phyloP scores from a whole-genome alignment of 768 basidiomycete species.

The Amanita brunnescens region DNA sequence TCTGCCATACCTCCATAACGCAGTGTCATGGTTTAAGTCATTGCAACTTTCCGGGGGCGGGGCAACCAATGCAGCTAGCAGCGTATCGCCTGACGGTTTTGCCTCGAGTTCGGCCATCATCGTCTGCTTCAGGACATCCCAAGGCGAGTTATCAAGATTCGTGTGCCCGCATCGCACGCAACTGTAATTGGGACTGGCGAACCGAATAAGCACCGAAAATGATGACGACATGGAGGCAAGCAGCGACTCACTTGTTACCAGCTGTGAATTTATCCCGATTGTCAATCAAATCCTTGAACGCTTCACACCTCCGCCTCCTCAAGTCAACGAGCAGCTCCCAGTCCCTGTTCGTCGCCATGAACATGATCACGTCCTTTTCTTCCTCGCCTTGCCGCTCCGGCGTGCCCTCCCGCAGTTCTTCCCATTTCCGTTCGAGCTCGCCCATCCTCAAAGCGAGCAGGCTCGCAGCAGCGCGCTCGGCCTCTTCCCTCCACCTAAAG shows the following conservation, averaged over 20 bases:
- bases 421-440: slow-evolving; percentile 33
- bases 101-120: slow-evolving; percentile 43
- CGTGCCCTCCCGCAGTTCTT: slow-evolving; percentile 39
- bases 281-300: slow-evolving; percentile 35
- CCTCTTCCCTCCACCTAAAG: slow-evolving; percentile 48
- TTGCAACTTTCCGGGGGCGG: background rate
- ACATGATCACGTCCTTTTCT: slow-evolving; percentile 22
- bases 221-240: background rate
- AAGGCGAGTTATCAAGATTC: slow-evolving; percentile 47
- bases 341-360: slow-evolving; percentile 33
- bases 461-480: slow-evolving; percentile 38
- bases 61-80: slow-evolving; percentile 21
- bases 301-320: slow-evolving; percentile 38
- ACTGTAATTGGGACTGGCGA: slow-evolving; percentile 16
- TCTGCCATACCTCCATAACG: slow-evolving; percentile 27
- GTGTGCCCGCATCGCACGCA: slow-evolving; percentile 49
- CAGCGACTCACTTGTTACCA: slow-evolving; percentile 32
- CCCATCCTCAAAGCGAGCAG: slow-evolving; percentile 40
- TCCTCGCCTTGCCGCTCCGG: slow-evolving; percentile 9
- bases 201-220: slow-evolving; percentile 3
- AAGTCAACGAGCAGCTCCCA: slow-evolving; percentile 41
- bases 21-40: background rate
- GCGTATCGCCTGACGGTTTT: slow-evolving; percentile 43
- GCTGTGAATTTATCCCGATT: slow-evolving; percentile 53
- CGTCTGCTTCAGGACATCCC: slow-evolving; percentile 47